Base-by-base conservation (phyloP, 106 monocot species). In the Gastrodia elata region DNA sequence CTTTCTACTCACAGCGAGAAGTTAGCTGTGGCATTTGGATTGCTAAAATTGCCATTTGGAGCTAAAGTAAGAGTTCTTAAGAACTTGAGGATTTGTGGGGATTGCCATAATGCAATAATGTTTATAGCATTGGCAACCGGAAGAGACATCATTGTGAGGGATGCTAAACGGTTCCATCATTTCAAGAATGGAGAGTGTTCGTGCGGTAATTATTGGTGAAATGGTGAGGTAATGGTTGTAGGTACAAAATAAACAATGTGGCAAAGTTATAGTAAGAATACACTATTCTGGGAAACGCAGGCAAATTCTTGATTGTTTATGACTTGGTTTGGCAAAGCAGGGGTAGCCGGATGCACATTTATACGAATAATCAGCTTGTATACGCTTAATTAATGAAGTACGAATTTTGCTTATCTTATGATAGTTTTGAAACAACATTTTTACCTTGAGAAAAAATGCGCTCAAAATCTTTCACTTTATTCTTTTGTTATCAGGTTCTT, bases 201-300 rank as follows among this genome's bases (percentile, higher is more conserved):
- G 0, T 87, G 91, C 70, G 83, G 84, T 30, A 85, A 91, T 76
- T 91, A 81, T 83, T 91, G 91, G 91, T 91, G 84, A 87, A 77
- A 24, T 67, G 44, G 39, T 39, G 25, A 64, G 30, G 11, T 70
- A 11, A 22, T 1, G 56, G 25, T 22, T 56, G n/a, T 24, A 43
- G 43, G 7, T 8, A 15, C 2, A 46, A 46, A 46, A 18, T 14
- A 11, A 46, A 46, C 46, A 15, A 2, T 15, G 46, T 18, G 13
- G 9, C 46, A 16, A 2, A 18, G 46, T 11, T 46, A 10, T 46
- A 46, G 46, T 18, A 46, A 46, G 46, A 46, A 8, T 2, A 46
- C 57, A 58, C 25, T 25, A 6, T 26, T 26, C 7, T 26, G 0
- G 25, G 56, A n/a, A 56, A 56, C 3, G 56, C 5, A 56, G 56